Evolutionary conservation across 2,329 filamentous ascomycete species (phyloP).

Genomic region (Colletotrichum theobromicola): DNA sequence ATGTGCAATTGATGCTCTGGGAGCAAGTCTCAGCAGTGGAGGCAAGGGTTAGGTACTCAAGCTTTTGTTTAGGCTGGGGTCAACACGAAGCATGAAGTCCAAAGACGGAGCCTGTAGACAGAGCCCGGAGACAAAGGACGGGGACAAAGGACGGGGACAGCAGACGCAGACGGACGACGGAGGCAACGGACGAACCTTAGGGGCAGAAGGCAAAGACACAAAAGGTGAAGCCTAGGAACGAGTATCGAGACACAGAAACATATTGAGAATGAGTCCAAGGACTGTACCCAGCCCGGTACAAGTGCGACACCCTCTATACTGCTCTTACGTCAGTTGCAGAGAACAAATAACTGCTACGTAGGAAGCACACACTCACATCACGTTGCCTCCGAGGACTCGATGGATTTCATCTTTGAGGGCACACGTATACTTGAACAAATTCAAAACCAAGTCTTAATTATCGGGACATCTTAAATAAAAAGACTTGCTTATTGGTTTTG

Average conservation of each 20-base stretch:
- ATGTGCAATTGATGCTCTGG: accelerated
- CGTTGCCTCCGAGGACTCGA: too few species aligned
- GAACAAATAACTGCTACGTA: accelerated
- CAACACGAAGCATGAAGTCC: not conserved
- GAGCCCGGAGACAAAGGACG: not conserved
- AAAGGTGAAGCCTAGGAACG: too few species aligned
- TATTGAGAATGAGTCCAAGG: accelerated
- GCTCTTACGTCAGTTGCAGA: accelerated
- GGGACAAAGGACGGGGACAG: not conserved
- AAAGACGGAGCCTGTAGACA: not conserved
- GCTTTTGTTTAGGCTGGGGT: not conserved
- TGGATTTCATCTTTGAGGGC: too few species aligned
- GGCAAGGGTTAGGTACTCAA: not conserved
- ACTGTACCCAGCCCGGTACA: accelerated
- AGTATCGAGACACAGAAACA: not conserved
- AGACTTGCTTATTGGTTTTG: too few species aligned
- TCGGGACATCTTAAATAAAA: too few species aligned
- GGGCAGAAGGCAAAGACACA: too few species aligned
- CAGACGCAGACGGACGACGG: too few species aligned
- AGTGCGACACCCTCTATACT: accelerated
- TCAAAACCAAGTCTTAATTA: too few species aligned
- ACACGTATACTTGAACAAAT: too few species aligned
- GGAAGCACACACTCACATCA: not conserved
- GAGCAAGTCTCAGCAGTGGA: not conserved
- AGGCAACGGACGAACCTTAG: too few species aligned